Percentiles rank a stretch among this genome's conserved stretches.
These are phyloP conservation scores for Mycena leptocephala DNA, from an alignment of 768 basidiomycete genomes.

Conservation along the genomic window DNA sequence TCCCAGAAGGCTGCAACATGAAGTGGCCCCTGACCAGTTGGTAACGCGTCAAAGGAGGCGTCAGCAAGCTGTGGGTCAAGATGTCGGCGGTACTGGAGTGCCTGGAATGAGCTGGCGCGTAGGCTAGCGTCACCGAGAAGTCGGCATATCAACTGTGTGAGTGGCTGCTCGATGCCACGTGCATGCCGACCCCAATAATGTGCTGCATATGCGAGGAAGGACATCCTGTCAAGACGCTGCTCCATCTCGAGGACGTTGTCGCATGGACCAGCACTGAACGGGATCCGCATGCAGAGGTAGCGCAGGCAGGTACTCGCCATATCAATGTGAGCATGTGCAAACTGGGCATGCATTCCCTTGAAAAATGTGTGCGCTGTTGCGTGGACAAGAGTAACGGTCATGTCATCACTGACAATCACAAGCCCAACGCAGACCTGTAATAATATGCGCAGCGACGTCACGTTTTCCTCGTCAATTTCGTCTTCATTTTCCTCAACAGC, in stretches of 20 bases:
- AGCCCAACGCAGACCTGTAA: conserved; percentile 30
- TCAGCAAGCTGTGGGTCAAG: conserved; percentile 20
- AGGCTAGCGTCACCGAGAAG: conserved; percentile 12
- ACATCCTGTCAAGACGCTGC: conserved; percentile 16
- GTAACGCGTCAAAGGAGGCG: conserved; percentile 26
- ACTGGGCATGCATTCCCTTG: conserved; percentile 1
- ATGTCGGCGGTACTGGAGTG: conserved; percentile 24
- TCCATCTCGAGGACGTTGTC: conserved; percentile 15
- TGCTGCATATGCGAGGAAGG: conserved; percentile 24
- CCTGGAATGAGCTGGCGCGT: conserved; percentile 27
- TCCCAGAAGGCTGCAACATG: conserved; percentile 30
- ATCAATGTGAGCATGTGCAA: conserved; percentile 23
- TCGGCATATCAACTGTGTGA: conserved; percentile 2
- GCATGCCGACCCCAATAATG: conserved; percentile 30
- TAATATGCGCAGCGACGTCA: not conserved
- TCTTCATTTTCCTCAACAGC: conserved; percentile 23
- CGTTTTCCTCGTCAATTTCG: conserved; percentile 27
- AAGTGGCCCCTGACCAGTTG: conserved; percentile 18
- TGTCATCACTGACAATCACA: conserved; percentile 22
- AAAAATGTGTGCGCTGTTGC: conserved; percentile 24
- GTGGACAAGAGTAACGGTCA: conserved; percentile 17
- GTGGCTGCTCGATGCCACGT: conserved; percentile 11
- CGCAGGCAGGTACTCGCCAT: conserved; percentile 26
- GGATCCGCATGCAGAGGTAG: conserved; percentile 27
- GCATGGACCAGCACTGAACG: conserved; percentile 13